Base-by-base conservation (phyloP, 108 stramenopile genomes). In the Parietichytrium sp. region DNA sequence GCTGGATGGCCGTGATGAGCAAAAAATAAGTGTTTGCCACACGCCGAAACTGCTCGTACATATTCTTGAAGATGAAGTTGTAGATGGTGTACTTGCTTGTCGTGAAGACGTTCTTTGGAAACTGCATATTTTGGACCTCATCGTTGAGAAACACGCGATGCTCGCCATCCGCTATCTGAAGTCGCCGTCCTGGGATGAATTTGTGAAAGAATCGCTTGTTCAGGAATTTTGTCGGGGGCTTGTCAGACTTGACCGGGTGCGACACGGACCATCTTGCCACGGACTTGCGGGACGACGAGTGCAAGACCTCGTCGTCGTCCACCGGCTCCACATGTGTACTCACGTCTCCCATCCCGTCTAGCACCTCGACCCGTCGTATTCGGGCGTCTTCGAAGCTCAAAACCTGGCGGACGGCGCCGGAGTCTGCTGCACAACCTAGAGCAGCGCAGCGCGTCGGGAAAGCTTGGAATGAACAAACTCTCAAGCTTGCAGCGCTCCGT, bases 1-100 rank as follows among this genome's bases (percentile, higher is more conserved):
- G 95, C 18, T 84, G 88, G 79, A 99, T 90, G 48, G 88, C 50
- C 13, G 95, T 93, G 23, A 99, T 93, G 79, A 93, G 84, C 16
- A 98, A 80, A 87, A 99, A 99, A 83, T 99, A 99, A 79, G 96
- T 53, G 84, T 99, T 99, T n/a, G 96, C 98, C 26, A 89, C 20
- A 15, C 81, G 48, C 3, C 81, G 52, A 18, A 48, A 47, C 15
- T 54, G 54, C 26, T 54, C 54, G 27, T 26, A 54, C 7, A 54
- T n/a, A 26, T 54, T 54, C 54, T 54, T 54, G n/a, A 26, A 26
- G 25, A 54, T 8, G 26, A 54, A 54, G 12, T n/a, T 54, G 10
- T 26, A 26, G 27, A 54, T 15, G 15, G n/a, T 54, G 26, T 54
- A 54, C 54, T 26, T 54, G 8, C 25, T 26, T 8, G 54, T 54